phyloP scores from a whole-genome alignment of 1,284 basidiomycete species.

The Ganoderma leucocontextum region DNA sequence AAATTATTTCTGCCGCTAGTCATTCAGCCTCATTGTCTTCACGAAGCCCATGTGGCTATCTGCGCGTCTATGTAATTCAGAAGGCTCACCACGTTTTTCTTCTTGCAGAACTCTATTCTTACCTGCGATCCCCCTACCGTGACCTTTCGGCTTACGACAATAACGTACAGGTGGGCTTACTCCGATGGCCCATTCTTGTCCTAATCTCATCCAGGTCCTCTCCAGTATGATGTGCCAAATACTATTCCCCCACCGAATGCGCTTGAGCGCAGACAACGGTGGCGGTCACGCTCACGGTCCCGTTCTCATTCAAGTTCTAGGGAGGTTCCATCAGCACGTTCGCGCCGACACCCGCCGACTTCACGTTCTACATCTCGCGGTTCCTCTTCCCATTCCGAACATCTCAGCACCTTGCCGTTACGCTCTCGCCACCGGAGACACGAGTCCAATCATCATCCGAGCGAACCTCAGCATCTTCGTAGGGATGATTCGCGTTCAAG shows the following conservation, averaged over 20 bases:
- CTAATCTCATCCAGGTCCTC: constrained; percentile 8
- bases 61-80: constrained; percentile 15
- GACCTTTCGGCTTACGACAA: constrained; percentile 84
- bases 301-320: constrained; percentile 26
- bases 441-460: not conserved
- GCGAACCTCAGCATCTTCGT: not conserved
- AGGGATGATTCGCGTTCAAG: not conserved
- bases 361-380: constrained; percentile 14
- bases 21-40: constrained; percentile 5
- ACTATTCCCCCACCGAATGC: constrained; percentile 45
- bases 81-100: constrained; percentile 21
- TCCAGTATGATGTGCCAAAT: constrained; percentile 63
- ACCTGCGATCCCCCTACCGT: constrained; percentile 84
- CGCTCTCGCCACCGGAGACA: not conserved
- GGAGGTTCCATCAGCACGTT: constrained; percentile 9
- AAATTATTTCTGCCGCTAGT: constrained; percentile 1
- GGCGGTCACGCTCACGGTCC: constrained; percentile 44
- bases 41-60: constrained; percentile 15
- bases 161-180: constrained; percentile 72
- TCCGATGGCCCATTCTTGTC: constrained; percentile 13
- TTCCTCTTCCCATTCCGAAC: constrained; percentile 2
- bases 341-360: constrained; percentile 12
- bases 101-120: constrained; percentile 80
- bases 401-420: constrained; percentile 3
- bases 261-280: constrained; percentile 47